A percentile compares a stretch with the other conserved stretches of the same genome.
Conservation (phyloP, 2,329 filamentous ascomycete species). For the Cordyceps javanica region DNA sequence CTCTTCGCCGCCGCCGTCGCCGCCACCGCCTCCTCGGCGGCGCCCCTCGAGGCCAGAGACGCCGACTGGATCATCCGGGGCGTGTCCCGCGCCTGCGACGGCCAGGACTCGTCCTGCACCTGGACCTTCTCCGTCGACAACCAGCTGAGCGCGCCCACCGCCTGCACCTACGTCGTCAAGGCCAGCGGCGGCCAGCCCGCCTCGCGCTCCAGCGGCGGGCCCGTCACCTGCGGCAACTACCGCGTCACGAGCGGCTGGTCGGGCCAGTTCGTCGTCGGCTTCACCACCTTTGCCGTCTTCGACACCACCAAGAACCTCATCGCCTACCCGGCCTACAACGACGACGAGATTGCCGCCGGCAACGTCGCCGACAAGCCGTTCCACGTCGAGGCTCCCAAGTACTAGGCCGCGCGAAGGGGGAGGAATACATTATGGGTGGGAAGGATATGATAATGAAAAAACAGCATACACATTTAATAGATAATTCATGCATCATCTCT, state of each 20-base stretch:
- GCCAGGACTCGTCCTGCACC: conserved; percentile 33
- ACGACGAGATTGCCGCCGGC: conserved; percentile 40
- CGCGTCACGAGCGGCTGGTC: conserved; percentile 49
- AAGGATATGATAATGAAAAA: background rate
- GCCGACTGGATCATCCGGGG: conserved; percentile 37
- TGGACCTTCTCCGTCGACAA: conserved; percentile 40
- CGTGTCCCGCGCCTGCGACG: conserved; percentile 35
- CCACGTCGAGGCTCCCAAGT: background rate
- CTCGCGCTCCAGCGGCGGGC: conserved; percentile 33
- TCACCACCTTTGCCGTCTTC: conserved; percentile 47
- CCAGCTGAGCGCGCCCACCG: conserved; percentile 23
- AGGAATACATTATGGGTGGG: background rate
- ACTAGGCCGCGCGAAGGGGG: too few species aligned
- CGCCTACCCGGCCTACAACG: conserved; percentile 47
- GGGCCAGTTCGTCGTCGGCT: conserved; percentile 48
- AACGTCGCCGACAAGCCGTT: conserved; percentile 20
- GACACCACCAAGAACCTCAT: conserved; percentile 38
- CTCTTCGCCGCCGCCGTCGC: conserved; percentile 30
- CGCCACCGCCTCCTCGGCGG: conserved; percentile 30
- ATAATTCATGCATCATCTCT: background rate
- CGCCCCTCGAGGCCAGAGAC: conserved; percentile 34
- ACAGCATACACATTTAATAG: conserved; percentile 21
- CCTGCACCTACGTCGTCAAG: conserved; percentile 35
- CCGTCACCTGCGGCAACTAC: conserved; percentile 41
- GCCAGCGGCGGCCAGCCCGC: conserved; percentile 28